Evolutionary conservation across 2,329 filamentous ascomycete species (phyloP).

Genomic region (Colletotrichum limetticola): DNA sequence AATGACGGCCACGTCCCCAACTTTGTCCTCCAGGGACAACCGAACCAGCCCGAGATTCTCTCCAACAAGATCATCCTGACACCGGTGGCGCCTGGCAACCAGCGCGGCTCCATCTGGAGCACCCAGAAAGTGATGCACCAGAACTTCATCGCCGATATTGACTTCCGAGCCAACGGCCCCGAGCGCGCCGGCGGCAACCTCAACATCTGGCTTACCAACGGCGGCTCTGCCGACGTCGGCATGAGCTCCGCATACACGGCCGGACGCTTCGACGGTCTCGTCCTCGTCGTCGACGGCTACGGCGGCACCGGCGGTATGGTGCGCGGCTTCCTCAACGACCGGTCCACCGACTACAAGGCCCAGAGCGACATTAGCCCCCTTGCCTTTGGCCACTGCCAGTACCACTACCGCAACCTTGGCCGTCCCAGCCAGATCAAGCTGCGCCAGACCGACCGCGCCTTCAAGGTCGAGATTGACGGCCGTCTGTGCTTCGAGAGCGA

Average conservation of each 20-base stretch:
- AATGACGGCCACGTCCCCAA: constrained; percentile 54
- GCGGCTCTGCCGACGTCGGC: constrained; percentile 73
- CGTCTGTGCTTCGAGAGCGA: constrained; percentile 84
- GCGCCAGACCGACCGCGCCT: constrained; percentile 68
- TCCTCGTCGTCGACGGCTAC: constrained; percentile 85
- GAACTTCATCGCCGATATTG: constrained; percentile 86
- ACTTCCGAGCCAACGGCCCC: constrained; percentile 87
- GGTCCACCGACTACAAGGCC: constrained; percentile 79
- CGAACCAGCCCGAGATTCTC: constrained; percentile 70
- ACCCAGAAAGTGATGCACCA: constrained; percentile 69
- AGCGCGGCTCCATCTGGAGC: constrained; percentile 85
- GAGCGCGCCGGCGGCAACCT: constrained; percentile 90
- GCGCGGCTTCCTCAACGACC: constrained; percentile 94
- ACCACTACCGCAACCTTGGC: constrained; percentile 91
- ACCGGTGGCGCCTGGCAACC: constrained; percentile 86
- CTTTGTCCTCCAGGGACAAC: constrained; percentile 67
- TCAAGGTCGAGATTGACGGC: constrained; percentile 85
- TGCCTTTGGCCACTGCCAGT: constrained; percentile 93
- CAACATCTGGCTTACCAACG: constrained; percentile 89
- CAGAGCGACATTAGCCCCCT: constrained; percentile 84
- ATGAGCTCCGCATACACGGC: constrained; percentile 86
- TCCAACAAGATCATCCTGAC: constrained; percentile 95
- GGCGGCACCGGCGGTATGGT: constrained; percentile 82
- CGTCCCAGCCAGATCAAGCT: constrained; percentile 84
- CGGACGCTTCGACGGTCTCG: constrained; percentile 89